Conservation (phyloP, 2,329 filamentous ascomycete species). For the Acrocalymma vagum region DNA sequence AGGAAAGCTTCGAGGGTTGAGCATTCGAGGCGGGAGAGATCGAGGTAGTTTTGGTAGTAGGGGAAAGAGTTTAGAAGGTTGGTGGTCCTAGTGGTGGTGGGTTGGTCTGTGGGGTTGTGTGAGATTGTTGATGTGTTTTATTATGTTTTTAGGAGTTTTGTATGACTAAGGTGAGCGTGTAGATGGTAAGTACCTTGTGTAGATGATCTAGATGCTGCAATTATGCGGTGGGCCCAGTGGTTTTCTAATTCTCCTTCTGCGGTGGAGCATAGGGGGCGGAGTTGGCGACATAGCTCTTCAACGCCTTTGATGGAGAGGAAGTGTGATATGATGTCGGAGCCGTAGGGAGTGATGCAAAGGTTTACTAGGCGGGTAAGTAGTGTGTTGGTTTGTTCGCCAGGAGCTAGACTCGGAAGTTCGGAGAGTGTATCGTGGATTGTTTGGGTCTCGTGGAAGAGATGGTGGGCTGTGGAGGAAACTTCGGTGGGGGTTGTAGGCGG, state of each 20-base stretch:
- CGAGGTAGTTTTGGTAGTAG: constrained; percentile 60
- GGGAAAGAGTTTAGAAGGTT: constrained; percentile 52
- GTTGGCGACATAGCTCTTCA: constrained; percentile 41
- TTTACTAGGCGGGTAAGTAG: constrained; percentile 49
- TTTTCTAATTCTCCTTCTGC: constrained; percentile 58
- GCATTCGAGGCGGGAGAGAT: constrained; percentile 58
- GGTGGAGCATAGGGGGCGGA: constrained; percentile 53
- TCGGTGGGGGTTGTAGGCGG: constrained; percentile 35
- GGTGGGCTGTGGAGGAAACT: constrained; percentile 22
- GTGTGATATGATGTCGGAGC: constrained; percentile 23
- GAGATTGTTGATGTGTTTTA: not conserved
- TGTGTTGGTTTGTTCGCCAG: constrained; percentile 41
- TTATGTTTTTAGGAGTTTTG: not conserved
- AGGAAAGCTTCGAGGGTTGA: constrained; percentile 50
- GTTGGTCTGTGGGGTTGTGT: constrained; percentile 1
- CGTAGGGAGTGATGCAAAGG: constrained; percentile 42
- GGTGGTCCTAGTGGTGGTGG: constrained; percentile 1
- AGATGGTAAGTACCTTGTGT: constrained; percentile 9
- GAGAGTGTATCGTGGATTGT: constrained; percentile 24
- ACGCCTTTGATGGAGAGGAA: constrained; percentile 44
- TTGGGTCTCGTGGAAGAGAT: constrained; percentile 28
- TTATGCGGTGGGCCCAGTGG: constrained; percentile 53
- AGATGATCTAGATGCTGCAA: constrained; percentile 4
- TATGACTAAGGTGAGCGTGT: not conserved
- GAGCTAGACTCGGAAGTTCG: constrained; percentile 33